Percentiles rank a stretch among this genome's conserved stretches.
These are phyloP conservation scores for Penicillium cosmopolitanum DNA, from an alignment of 495 filamentous ascomycete species.

Conservation along the genomic window DNA sequence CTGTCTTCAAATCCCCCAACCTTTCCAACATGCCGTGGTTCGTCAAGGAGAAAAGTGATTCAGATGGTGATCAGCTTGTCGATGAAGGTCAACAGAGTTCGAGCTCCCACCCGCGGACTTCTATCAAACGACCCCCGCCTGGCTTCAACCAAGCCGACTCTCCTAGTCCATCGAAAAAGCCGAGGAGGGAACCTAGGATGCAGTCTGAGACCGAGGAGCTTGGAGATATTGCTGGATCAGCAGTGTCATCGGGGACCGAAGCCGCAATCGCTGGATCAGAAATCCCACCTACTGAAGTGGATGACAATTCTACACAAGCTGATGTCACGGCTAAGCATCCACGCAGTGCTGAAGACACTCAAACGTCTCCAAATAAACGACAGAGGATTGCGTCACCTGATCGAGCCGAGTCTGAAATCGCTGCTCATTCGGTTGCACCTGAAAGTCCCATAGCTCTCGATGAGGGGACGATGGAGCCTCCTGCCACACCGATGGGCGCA, in stretches of 20 bases:
- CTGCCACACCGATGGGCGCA: neutral
- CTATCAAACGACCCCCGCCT: neutral
- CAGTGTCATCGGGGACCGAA: neutral
- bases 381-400: slow-evolving; percentile 11
- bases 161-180: neutral
- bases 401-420: neutral
- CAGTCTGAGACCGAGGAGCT: neutral
- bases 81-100: neutral
- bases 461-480: neutral
- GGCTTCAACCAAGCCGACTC: neutral
- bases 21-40: slow-evolving; percentile 47
- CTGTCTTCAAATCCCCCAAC: slow-evolving; percentile 52
- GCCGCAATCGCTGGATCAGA: neutral
- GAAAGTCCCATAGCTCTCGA: neutral
- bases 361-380: slow-evolving; percentile 8
- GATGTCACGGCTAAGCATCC: slow-evolving; percentile 2
- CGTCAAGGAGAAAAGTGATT: slow-evolving; percentile 7
- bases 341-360: neutral
- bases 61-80: slow-evolving; percentile 1
- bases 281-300: neutral
- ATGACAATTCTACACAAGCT: neutral
- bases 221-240: neutral
- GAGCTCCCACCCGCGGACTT: neutral
- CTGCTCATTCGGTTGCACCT: neutral
- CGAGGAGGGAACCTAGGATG: neutral